phyloP scores from a whole-genome alignment of 352 stramenopile species.

The Globisporangium spinosum region DNA sequence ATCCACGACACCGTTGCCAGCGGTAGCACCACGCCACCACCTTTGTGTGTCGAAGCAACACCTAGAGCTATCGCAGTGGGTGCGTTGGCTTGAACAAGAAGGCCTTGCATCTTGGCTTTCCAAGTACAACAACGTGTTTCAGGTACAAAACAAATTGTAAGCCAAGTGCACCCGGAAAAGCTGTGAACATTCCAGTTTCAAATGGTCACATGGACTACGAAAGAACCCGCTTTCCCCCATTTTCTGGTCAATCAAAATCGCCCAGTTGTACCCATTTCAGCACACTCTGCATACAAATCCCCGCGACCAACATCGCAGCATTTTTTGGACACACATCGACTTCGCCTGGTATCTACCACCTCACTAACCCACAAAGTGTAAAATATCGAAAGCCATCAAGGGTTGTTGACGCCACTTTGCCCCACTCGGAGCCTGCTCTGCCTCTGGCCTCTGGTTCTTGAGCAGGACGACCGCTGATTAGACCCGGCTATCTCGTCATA shows the following conservation, averaged over 20 bases:
- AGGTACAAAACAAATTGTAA: neutral
- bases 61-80: neutral
- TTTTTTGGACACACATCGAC: neutral
- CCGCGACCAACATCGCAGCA: too few species aligned
- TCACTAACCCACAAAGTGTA: neutral
- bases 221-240: neutral
- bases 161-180: neutral
- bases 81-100: neutral
- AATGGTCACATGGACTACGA: neutral
- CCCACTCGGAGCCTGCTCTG: neutral
- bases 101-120: neutral
- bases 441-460: neutral
- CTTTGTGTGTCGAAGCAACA: neutral
- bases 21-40: neutral
- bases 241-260: neutral
- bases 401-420: neutral
- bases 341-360: neutral
- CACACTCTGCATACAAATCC: neutral
- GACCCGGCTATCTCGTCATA: neutral
- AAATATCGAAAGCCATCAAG: neutral
- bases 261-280: neutral
- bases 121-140: neutral
- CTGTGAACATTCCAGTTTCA: neutral
- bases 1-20: neutral
- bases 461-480: neutral